Percentiles rank a stretch among this genome's conserved stretches.
Evolutionary conservation across 345 rosid species (phyloP).

Genomic region (Eucalyptus erythrocorys): DNA sequence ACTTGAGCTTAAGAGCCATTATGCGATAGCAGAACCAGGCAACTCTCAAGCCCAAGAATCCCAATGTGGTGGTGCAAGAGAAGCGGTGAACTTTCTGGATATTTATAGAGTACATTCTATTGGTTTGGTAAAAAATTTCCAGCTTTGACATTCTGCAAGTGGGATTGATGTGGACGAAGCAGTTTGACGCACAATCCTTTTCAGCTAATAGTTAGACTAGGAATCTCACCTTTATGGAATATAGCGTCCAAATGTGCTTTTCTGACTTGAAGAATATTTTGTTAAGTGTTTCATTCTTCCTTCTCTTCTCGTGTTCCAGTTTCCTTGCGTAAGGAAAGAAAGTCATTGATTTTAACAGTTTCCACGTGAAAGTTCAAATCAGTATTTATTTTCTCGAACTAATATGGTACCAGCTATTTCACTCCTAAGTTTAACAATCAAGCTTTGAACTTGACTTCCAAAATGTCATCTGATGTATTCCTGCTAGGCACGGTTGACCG

Average conservation of each 20-base stretch:
- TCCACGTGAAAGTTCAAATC: not conserved
- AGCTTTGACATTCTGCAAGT: constrained; percentile 12
- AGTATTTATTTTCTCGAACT: not conserved
- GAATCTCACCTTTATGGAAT: not conserved
- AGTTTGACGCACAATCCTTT: not conserved
- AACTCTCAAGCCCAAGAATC: not conserved
- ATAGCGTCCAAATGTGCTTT: not conserved
- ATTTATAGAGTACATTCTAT: constrained; percentile 23
- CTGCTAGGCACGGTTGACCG: not conserved
- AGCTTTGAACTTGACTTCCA: not conserved
- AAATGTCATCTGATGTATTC: not conserved
- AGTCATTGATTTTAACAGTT: not conserved
- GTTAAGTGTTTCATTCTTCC: not conserved
- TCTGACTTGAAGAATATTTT: not conserved
- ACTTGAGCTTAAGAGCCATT: constrained; percentile 26
- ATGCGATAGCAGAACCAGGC: not conserved
- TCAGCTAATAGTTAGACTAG: constrained; percentile 4
- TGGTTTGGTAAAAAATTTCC: constrained; percentile 4
- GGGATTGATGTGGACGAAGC: not conserved
- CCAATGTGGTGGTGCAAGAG: constrained; percentile 7
- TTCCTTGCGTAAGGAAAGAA: not conserved
- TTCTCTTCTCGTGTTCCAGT: not conserved
- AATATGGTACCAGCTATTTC: not conserved
- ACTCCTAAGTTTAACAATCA: not conserved
- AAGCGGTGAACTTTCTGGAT: not conserved